Evolutionary conservation across 140 eudicot genomes (phyloP).

Genomic region (Ambrosia hybrid): DNA sequence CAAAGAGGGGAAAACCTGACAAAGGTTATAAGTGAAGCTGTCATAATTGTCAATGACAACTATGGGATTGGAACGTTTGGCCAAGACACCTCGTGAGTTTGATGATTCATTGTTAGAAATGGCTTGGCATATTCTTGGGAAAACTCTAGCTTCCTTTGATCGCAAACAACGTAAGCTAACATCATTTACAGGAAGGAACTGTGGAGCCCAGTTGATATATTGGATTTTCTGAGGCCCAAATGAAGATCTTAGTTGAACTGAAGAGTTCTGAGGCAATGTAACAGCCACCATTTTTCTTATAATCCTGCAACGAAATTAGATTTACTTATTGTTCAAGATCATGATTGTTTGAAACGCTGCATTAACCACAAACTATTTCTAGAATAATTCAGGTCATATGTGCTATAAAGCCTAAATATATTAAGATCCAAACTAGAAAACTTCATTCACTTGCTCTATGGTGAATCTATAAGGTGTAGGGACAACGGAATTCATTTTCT

Average conservation of each 20-base stretch:
- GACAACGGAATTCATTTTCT: no score
- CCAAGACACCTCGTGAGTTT: slow-evolving; percentile 18
- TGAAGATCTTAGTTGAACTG: slow-evolving; percentile 20
- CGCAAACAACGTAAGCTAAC: slow-evolving; percentile 6
- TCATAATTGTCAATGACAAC: slow-evolving; percentile 94
- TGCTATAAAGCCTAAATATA: no score
- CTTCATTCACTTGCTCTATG: background rate
- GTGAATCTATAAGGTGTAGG: no score
- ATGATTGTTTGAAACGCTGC: no score
- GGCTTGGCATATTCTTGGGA: slow-evolving; percentile 29
- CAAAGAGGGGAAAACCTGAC: slow-evolving; percentile 48
- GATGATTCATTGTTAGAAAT: slow-evolving; percentile 37
- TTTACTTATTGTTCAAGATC: background rate
- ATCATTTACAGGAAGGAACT: slow-evolving; percentile 15
- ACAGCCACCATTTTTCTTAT: slow-evolving; percentile 32
- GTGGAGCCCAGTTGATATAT: background rate
- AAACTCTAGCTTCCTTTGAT: slow-evolving; percentile 22
- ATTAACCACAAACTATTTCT: no score
- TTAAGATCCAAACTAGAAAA: background rate
- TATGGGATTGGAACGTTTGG: slow-evolving; percentile 41
- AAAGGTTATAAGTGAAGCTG: slow-evolving; percentile 98
- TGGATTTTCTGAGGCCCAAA: slow-evolving; percentile 19
- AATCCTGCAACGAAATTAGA: slow-evolving; percentile 17
- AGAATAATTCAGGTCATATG: no score
- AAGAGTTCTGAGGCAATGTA: slow-evolving; percentile 29